These are phyloP conservation scores for Paramecium octaurelia DNA, from an alignment of 73 alveolate genomes.

Conservation along the genomic window DNA sequence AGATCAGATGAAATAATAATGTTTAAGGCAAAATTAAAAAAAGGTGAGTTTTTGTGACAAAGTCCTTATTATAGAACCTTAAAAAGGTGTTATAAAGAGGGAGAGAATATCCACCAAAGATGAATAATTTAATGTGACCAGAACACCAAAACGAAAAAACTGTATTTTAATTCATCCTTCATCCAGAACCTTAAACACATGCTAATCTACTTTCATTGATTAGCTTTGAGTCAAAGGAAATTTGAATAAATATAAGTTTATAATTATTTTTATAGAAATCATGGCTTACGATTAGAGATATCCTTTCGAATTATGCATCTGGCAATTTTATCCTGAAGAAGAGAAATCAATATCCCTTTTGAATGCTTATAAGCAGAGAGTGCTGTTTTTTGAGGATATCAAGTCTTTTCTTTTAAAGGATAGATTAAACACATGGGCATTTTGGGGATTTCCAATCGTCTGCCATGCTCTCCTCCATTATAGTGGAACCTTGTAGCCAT, in stretches of 20 bases:
- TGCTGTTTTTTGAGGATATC: not conserved
- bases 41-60: not conserved
- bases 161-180: not conserved
- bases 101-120: not conserved
- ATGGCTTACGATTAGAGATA: not conserved
- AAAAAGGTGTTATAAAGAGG: not conserved
- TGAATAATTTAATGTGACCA: not conserved
- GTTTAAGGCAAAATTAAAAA: not conserved
- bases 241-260: not conserved
- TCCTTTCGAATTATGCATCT: slow-evolving; percentile 27
- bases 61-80: not conserved
- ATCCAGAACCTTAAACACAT: not conserved
- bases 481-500: not conserved
- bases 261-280: not conserved
- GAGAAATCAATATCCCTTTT: slow-evolving; percentile 47
- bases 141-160: not conserved
- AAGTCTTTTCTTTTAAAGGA: slow-evolving; percentile 6
- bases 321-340: slow-evolving; percentile 51
- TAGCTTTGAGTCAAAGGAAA: not conserved
- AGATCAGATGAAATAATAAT: not conserved
- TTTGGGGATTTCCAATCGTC: slow-evolving; percentile 13
- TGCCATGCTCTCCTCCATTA: not conserved
- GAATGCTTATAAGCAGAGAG: slow-evolving; percentile 46
- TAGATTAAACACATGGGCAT: slow-evolving; percentile 37
- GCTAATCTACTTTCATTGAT: slow-evolving; percentile 4